Percentiles rank a stretch among this genome's conserved stretches.
phyloP scores from a whole-genome alignment of 768 basidiomycete genomes.

The Hericium rajendrae region DNA sequence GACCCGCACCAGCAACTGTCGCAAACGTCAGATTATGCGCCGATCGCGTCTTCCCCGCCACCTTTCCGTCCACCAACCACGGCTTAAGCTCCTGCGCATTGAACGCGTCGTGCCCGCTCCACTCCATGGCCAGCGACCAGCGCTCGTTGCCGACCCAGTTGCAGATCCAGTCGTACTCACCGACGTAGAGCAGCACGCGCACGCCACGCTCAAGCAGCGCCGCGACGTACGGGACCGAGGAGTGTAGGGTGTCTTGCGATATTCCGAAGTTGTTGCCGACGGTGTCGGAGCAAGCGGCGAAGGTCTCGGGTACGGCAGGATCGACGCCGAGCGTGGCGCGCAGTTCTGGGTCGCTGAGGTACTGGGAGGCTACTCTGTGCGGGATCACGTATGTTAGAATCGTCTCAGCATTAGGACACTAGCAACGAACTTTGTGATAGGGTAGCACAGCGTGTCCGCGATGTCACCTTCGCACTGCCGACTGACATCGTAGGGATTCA shows the following conservation, averaged over 20 bases:
- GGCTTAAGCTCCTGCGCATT: constrained; percentile 30
- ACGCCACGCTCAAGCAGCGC: constrained; percentile 46
- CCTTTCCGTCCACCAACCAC: constrained; percentile 45
- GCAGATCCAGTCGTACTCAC: constrained; percentile 46
- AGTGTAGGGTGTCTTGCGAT: constrained; percentile 30
- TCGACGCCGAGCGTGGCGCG: constrained; percentile 57
- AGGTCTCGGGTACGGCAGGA: constrained; percentile 29
- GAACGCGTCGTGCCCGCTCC: constrained; percentile 47
- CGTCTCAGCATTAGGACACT: too few species aligned
- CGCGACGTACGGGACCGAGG: constrained; percentile 32
- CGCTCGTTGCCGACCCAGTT: constrained; percentile 58
- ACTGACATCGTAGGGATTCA: constrained; percentile 63
- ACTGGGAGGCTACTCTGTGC: constrained; percentile 44
- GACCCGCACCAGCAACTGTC: constrained; percentile 58
- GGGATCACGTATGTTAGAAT: neutral
- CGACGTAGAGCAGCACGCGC: constrained; percentile 45
- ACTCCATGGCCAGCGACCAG: constrained; percentile 51
- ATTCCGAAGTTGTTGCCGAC: constrained; percentile 41
- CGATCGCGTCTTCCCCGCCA: constrained; percentile 44
- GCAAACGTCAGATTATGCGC: constrained; percentile 51
- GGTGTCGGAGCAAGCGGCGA: constrained; percentile 27
- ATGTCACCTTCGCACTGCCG: constrained; percentile 44
- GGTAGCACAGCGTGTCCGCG: constrained; percentile 46
- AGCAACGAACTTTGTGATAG: constrained; percentile 36
- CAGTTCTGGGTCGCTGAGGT: constrained; percentile 49